A percentile compares a stretch with the other conserved stretches of the same genome.
Evolutionary conservation across 2,329 filamentous ascomycete genomes (phyloP).

Genomic region (Parastagonospora avenae): DNA sequence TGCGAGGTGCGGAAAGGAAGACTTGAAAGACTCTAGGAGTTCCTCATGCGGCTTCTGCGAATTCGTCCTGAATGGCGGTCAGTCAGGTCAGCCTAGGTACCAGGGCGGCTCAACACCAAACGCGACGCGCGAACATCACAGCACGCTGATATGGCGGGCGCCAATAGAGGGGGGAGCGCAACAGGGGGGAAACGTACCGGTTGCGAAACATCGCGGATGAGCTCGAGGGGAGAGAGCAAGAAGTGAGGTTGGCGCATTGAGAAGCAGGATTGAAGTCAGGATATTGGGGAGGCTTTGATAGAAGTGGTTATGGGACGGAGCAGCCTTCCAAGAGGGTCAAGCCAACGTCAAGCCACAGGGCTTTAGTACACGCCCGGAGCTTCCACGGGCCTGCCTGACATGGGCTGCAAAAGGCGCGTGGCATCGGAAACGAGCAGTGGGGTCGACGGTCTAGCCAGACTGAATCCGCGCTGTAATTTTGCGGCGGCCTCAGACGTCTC

Average conservation of each 20-base stretch:
- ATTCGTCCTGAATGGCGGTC: conserved; percentile 63
- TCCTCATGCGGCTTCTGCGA: conserved; percentile 87
- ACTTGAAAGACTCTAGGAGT: conserved; percentile 81
- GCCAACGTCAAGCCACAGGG: conserved; percentile 43
- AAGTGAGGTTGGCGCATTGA: conserved; percentile 37
- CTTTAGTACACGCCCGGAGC: conserved; percentile 41
- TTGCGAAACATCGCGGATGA: conserved; percentile 54
- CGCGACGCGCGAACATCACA: conserved; percentile 38
- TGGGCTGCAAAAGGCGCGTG: conserved; percentile 23
- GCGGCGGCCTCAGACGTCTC: conserved; percentile 18
- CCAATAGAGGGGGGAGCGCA: background rate
- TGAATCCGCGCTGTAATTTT: conserved; percentile 26
- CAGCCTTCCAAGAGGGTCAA: conserved; percentile 37
- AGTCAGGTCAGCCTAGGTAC: conserved; percentile 1
- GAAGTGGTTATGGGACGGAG: conserved; percentile 41
- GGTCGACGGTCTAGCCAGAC: conserved; percentile 28
- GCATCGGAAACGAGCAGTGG: conserved; percentile 26
- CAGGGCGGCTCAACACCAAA: conserved; percentile 15
- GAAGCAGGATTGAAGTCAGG: conserved; percentile 24
- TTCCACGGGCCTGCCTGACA: conserved; percentile 21
- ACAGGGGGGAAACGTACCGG: conserved; percentile 36
- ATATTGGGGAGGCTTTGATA: conserved; percentile 26
- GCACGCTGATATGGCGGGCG: conserved; percentile 6
- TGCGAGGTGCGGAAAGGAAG: conserved; percentile 75
- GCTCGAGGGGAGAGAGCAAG: conserved; percentile 34